These are phyloP conservation scores for Debaryomyces sp. DNA, from an alignment of 1,139 yeast genomes.

Conservation along the genomic window DNA sequence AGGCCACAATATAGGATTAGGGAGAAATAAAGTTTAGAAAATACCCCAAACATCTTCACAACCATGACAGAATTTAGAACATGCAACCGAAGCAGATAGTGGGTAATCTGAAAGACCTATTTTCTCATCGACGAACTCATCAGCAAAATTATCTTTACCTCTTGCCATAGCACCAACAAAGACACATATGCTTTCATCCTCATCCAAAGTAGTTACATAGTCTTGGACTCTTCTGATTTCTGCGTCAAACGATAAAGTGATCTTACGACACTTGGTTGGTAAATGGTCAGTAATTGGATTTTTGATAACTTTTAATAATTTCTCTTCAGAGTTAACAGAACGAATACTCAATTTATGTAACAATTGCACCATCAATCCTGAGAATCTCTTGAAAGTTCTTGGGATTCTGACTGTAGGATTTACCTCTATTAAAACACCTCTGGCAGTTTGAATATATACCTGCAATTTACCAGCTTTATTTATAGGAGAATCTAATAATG, in stretches of 20 bases:
- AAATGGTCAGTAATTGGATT: slow-evolving; percentile 96
- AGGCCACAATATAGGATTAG: slow-evolving; percentile 4
- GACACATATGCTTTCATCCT: slow-evolving; percentile 93
- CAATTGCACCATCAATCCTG: slow-evolving; percentile 96
- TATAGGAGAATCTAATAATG: slow-evolving; percentile 91
- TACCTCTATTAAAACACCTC: slow-evolving; percentile 92
- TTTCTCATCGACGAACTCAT: slow-evolving; percentile 94
- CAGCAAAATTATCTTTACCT: slow-evolving; percentile 96
- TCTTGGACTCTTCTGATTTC: slow-evolving; percentile 87
- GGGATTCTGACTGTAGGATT: slow-evolving; percentile 97
- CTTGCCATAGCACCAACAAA: slow-evolving; percentile 99
- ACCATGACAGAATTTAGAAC: slow-evolving; percentile 97
- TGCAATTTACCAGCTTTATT: slow-evolving; percentile 96
- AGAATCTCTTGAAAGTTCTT: slow-evolving; percentile 94
- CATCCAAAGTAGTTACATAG: slow-evolving; percentile 76
- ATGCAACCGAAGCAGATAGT: slow-evolving; percentile 95
- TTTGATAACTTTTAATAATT: slow-evolving; percentile 88
- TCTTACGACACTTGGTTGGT: slow-evolving; percentile 92
- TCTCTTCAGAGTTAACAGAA: slow-evolving; percentile 93
- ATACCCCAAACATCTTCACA: slow-evolving; percentile 98
- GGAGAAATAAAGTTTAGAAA: slow-evolving; percentile 21
- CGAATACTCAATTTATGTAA: slow-evolving; percentile 90
- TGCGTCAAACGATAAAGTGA: slow-evolving; percentile 94
- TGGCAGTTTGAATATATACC: slow-evolving; percentile 93
- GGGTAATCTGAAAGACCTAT: slow-evolving; percentile 96